phyloP scores from a whole-genome alignment of 2,329 filamentous ascomycete genomes.

The Huntiella moniliformis region DNA sequence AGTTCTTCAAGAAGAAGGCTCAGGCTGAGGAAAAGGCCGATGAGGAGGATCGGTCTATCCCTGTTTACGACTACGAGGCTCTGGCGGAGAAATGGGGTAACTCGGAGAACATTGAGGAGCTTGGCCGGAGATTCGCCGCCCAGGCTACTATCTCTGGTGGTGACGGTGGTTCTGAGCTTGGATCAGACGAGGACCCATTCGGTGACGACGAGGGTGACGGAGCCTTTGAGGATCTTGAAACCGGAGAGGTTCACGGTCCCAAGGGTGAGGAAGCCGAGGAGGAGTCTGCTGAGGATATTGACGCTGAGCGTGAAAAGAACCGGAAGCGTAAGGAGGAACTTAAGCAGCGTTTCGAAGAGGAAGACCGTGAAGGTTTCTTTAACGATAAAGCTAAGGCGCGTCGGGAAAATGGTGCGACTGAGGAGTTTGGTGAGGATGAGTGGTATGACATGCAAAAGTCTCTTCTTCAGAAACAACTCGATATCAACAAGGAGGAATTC shows the following conservation, averaged over 20 bases:
- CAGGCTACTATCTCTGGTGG: constrained; percentile 22
- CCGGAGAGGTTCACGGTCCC: constrained; percentile 40
- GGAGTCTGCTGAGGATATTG: constrained; percentile 36
- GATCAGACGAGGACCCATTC: constrained; percentile 33
- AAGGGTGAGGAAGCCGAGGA: constrained; percentile 19
- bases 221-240: constrained; percentile 71
- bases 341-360: constrained; percentile 85
- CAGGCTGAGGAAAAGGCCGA: constrained; percentile 48
- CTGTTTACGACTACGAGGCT: constrained; percentile 59
- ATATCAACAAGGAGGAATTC: constrained; percentile 92
- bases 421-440: constrained; percentile 90
- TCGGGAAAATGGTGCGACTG: constrained; percentile 45
- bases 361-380: constrained; percentile 88
- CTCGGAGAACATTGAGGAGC: constrained; percentile 53
- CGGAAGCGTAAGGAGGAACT: constrained; percentile 87
- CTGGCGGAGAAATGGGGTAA: constrained; percentile 74
- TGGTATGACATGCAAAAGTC: constrained; percentile 98
- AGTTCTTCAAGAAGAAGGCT: constrained; percentile 47
- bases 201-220: constrained; percentile 55
- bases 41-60: constrained; percentile 64
- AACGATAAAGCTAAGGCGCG: constrained; percentile 71
- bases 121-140: constrained; percentile 60
- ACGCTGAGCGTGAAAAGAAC: constrained; percentile 78
- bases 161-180: constrained; percentile 28
- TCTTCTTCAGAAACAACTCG: constrained; percentile 79